Base-by-base conservation (phyloP, 129 eudicot genomes). In the Cynara cardunculus region DNA sequence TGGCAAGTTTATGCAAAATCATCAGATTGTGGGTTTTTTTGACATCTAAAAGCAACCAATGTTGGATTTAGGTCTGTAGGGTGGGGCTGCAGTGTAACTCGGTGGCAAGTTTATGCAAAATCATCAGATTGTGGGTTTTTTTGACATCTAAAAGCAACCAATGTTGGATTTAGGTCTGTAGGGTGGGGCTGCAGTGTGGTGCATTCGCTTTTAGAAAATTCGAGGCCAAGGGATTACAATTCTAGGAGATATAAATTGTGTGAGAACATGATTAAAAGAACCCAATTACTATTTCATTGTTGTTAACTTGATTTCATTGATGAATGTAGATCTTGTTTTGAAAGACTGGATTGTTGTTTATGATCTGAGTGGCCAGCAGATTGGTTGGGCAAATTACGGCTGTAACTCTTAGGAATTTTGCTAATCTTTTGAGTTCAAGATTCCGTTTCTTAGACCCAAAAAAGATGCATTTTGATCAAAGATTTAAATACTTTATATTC, bases 31-130 rank as follows among this genome's bases (percentile, higher is more conserved):
- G 30, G 30, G 1, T 28, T 28, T 3, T 28, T 28, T 28, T 37
- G 44, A 5, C 7, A 13, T 13, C 10, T 46, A 12, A 12, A 46
- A 13, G 59, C 59, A 13, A 46, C 59, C 59, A 46, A 2, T 46
- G 59, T 39, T 39, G 49, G 14, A 39, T 39, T 39, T 8, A 14
- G 0, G 49, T 0, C 13, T 10, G 49, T 11, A 39, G 49, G 11
- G 11, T 9, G 44, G n/a, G n/a, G n/a, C 10, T 37, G 10, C 11
- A 37, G 44, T 37, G 44, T 37, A 90, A 87, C 78, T 90, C 96
- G 0, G 79, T 85, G 69, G 97, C 92, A 88, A 84, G 92, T 86
- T 72, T 8, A 35, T 35, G 41, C 41, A 35, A 35, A 35, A 35
- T 35, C 30, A 28, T 28, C 30, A 28, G n/a, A n/a, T n/a, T 28